Evolutionary conservation across 176 grass and related monocot genomes (phyloP), one percentile per base, ranked within the genome.

Genomic region (Juncus inflexus): DNA sequence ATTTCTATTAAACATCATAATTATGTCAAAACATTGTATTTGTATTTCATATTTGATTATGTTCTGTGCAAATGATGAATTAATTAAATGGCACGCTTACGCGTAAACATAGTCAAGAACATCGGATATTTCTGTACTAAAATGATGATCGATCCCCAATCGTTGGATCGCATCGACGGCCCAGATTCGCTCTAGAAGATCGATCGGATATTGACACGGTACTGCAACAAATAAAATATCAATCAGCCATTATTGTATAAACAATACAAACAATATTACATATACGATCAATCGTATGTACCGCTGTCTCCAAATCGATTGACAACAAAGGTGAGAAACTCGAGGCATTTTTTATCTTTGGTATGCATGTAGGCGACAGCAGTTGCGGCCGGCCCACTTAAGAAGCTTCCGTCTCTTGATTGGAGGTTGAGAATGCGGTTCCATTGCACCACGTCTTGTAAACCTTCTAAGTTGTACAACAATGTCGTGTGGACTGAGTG

Each of bases 361-460:
- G 78, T 81, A 52, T 76, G 63, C 70, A 84, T 81, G 19, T 84
- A 74, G 14, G 61, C 86, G 38, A 62, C 72, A 9, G 81, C 81
- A 7, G 86, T 84, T 3, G 86, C 12, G 35, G 86, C 73, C 4
- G 69, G 55, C 3, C 81, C 83, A 7, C 54, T 72, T 47, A 81
- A 13, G 3, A 84, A 81, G 4, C 81, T 81, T 2, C 86, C 86
- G 67, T 78, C 81, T 41, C 69, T 4, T 13, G 35, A 76, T 50
- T 79, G 81, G 28, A 90, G 42, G 6, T 53, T 75, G 6, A 89
- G 52, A 28, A 88, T 35, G 55, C 36, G 76, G 3, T 77, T 35
- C 86, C 81, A 84, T 40, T 79, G 58, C 37, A 81, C 86, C 11
- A 89, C 54, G 38, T 69, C 40, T 66, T 45, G 64, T 28, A 84